These are phyloP conservation scores for Taphrina communis DNA, from an alignment of 1,139 yeast genomes.

Conservation along the genomic window DNA sequence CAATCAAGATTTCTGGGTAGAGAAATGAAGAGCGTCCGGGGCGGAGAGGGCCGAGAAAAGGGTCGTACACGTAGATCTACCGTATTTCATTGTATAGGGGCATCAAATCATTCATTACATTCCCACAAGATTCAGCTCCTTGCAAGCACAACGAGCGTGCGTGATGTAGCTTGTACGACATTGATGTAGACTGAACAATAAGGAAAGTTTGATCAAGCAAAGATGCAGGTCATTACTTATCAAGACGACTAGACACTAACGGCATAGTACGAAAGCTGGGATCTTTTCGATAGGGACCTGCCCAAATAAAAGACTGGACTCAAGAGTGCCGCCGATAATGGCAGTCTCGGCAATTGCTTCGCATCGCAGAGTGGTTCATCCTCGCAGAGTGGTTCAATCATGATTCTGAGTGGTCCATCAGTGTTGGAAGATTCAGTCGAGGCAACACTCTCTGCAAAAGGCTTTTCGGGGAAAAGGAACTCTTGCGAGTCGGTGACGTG, in stretches of 20 bases:
- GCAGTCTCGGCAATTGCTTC: constrained; percentile 7
- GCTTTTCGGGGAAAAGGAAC: constrained; percentile 6
- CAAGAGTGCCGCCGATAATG: constrained; percentile 4
- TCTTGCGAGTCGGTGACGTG: background rate
- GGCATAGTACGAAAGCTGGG: constrained; percentile 11
- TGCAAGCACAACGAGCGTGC: no score
- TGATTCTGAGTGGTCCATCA: background rate
- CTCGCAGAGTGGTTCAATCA: background rate
- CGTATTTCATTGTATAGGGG: constrained; percentile 14
- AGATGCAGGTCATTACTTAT: no score
- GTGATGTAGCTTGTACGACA: no score
- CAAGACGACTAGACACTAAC: background rate
- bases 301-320: constrained; percentile 5
- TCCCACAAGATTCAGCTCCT: background rate
- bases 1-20: constrained; percentile 42
- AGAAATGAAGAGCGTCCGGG: no score
- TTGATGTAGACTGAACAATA: no score
- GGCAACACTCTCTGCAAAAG: background rate
- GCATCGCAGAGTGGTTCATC: background rate
- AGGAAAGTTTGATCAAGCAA: no score
- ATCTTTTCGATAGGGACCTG: background rate
- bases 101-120: constrained; percentile 1
- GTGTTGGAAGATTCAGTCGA: background rate
- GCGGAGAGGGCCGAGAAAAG: no score
- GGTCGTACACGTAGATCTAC: background rate